A percentile compares a stretch with the other conserved stretches of the same genome.
Evolutionary conservation across 495 filamentous ascomycete species (phyloP).

Genomic region (Bacidia rubella): DNA sequence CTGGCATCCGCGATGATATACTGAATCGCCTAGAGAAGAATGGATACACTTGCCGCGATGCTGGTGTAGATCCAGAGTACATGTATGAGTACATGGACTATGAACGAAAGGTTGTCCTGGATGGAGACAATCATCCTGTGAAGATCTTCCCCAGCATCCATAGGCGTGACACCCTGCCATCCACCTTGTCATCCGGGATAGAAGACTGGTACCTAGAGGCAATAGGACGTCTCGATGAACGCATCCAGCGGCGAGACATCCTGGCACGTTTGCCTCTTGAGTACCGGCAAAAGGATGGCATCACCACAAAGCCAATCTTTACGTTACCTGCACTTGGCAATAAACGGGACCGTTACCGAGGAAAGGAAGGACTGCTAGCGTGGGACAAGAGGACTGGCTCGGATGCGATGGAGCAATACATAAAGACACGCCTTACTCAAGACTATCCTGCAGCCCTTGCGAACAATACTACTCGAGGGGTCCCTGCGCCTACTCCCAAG

Average conservation of each 20-base stretch:
- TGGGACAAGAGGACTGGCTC: background rate
- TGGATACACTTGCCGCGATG: background rate
- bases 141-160: background rate
- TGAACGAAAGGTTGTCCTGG: background rate
- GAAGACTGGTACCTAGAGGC: background rate
- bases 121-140: background rate
- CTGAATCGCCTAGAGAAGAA: background rate
- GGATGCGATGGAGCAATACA: background rate
- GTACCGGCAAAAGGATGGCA: background rate
- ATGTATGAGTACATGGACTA: background rate
- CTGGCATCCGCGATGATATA: background rate
- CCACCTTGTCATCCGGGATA: background rate
- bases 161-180: background rate
- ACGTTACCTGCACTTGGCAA: background rate
- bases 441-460: background rate
- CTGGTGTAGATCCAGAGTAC: background rate
- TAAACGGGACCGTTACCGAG: background rate
- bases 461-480: background rate
- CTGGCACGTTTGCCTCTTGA: background rate
- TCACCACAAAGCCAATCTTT: background rate
- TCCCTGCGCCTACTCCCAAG: background rate
- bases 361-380: background rate
- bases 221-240: background rate
- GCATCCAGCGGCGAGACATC: background rate
- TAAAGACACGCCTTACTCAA: background rate